Conservation (phyloP, 2,329 filamentous ascomycete species). For the Lachnellula cervina region DNA sequence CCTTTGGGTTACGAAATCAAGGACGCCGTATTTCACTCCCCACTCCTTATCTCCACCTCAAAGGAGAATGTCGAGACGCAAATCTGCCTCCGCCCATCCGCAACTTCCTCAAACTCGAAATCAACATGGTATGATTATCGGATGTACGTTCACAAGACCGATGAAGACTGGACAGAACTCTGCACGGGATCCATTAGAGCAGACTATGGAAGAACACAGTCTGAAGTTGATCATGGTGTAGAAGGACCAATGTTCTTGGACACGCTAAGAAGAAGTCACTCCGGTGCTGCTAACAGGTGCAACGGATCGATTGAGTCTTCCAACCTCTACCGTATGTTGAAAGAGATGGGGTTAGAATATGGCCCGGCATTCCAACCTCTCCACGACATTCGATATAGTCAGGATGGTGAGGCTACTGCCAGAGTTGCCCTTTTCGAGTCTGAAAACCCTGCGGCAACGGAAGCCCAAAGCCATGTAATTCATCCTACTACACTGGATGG, state of each 20-base stretch:
- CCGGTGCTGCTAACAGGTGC: background rate
- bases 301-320: background rate
- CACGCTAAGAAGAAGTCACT: too few species aligned
- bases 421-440: background rate
- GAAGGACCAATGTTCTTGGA: background rate
- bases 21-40: conserved; percentile 15
- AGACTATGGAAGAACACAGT: background rate
- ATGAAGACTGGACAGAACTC: background rate
- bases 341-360: conserved; percentile 27
- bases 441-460: background rate
- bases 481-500: conserved; percentile 42
- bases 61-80: background rate
- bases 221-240: background rate
- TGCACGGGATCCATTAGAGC: background rate
- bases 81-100: background rate
- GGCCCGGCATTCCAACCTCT: conserved; percentile 8
- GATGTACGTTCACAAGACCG: background rate
- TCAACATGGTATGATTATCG: background rate
- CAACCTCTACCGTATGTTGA: background rate
- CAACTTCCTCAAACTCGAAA: background rate
- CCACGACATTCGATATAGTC: background rate
- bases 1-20: background rate
- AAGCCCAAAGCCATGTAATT: conserved; percentile 31
- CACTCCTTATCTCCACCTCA: conserved; percentile 35
- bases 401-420: background rate